Base-by-base conservation (phyloP, 2,329 filamentous ascomycete genomes). In the Exserohilum turcica region DNA sequence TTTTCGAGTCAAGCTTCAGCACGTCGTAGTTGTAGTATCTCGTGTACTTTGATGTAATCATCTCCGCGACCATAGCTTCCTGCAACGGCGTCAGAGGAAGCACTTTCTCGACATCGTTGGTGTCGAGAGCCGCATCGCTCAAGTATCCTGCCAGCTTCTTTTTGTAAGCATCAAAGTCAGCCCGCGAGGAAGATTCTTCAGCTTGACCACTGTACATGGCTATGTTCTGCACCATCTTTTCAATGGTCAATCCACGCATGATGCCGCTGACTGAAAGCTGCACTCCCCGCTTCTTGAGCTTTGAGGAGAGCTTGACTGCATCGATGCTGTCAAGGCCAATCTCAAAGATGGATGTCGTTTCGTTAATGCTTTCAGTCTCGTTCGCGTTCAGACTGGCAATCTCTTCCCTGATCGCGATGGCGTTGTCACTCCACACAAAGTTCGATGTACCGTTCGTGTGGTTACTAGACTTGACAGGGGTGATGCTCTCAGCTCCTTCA, bases 281-380 rank as follows among this genome's bases (percentile, higher is more conserved):
- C 16, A 94, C 76, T 0, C 81, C 82, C 4, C 75, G 74, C 38
- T 81, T 83, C 58, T 83, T 88, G 2, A 96, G 78, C 47, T 86
- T 82, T 0, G 91, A 86, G 0, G 90, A 88, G 0, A 97, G 77
- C 64, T 91, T 95, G 71, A 97, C 93, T 1, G 89, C 84, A 72
- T 97, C 92, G 52, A 97, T 95, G 66, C 92, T 96, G 77, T 97
- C 93, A 6, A 97, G 81, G 0, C 92, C 92, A 28, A 97, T 81
- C 62, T 93, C 86, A 33, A 95, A 86, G 9, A 97, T 84, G 0
- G 88, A 88, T 0, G 84, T 85, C 6, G 78, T 74, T 45, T 84
- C 82, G 1, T 76, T 71, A 32, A 96, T 77, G 0, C 80, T 74
- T 1, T 79, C 70, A 3, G 74, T 68, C 0, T 82, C 68, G 0